These are phyloP conservation scores for Russula lepida DNA, from an alignment of 768 basidiomycete species.

Conservation along the genomic window DNA sequence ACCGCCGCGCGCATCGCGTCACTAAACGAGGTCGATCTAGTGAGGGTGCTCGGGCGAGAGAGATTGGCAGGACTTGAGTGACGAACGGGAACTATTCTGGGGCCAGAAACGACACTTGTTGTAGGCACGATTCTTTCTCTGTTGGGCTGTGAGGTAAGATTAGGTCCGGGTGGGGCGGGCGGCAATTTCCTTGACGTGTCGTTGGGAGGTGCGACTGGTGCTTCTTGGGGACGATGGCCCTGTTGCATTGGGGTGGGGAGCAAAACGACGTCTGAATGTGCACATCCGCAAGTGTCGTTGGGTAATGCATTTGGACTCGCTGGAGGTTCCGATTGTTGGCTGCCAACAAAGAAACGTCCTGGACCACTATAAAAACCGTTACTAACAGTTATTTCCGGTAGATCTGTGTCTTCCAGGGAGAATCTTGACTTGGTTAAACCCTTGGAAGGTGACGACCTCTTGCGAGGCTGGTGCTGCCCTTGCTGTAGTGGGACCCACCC, in stretches of 20 bases:
- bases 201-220: neutral
- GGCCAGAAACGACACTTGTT: neutral
- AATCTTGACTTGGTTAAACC: neutral
- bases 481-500: conserved; percentile 10
- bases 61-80: neutral
- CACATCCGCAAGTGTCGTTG: neutral
- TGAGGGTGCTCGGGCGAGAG: neutral
- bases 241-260: neutral
- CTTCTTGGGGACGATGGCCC: neutral
- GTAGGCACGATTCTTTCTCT: neutral
- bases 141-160: neutral
- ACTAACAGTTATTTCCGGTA: conserved; percentile 18
- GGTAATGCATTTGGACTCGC: neutral
- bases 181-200: neutral
- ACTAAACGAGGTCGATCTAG: conserved; percentile 9
- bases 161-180: neutral
- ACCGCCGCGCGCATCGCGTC: conserved; percentile 9
- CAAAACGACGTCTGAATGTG: neutral
- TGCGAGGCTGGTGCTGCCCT: neutral
- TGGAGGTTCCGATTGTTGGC: conserved; percentile 3
- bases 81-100: neutral
- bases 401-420: conserved; percentile 17
- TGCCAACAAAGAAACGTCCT: conserved; percentile 6
- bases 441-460: neutral
- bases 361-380: conserved; percentile 19